Evolutionary conservation across 2,329 filamentous ascomycete species (phyloP).

Genomic region (Calonectria pauciramosa): DNA sequence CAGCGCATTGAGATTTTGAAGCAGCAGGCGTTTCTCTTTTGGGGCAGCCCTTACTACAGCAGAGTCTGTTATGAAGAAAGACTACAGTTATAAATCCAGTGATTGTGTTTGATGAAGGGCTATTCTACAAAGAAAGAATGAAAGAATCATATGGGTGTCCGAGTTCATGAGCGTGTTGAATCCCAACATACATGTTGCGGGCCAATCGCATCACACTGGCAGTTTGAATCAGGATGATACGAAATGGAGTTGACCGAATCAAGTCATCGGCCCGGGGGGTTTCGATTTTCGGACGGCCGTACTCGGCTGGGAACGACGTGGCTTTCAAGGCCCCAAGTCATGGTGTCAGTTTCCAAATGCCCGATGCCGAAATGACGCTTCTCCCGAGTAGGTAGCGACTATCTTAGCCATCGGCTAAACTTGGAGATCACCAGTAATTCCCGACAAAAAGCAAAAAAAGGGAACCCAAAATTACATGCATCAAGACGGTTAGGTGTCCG

Average conservation of each 20-base stretch:
- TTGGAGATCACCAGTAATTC: not conserved
- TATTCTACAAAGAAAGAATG: not conserved
- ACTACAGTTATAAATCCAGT: not conserved
- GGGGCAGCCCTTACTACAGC: not conserved
- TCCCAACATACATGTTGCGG: not conserved
- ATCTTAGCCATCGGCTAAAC: not conserved
- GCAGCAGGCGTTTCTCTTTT: not conserved
- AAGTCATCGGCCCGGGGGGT: not conserved
- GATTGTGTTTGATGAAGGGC: not conserved
- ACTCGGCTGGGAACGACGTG: not conserved
- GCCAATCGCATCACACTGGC: not conserved
- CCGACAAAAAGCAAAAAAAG: slow-evolving; percentile 7
- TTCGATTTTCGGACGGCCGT: not conserved
- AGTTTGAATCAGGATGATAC: not conserved
- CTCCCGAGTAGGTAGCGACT: slow-evolving; percentile 3
- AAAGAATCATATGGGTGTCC: not conserved
- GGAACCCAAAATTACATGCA: not conserved
- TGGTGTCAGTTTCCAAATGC: not conserved
- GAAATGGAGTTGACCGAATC: not conserved
- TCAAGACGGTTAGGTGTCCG: not conserved
- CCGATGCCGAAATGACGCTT: not conserved
- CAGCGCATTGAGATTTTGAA: not conserved
- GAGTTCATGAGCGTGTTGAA: not conserved
- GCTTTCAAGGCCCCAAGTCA: not conserved
- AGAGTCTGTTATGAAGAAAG: not conserved